Percentiles rank a stretch among this genome's conserved stretches.
Conservation (phyloP, 1,284 basidiomycete species). For the Athelia psychrophila region DNA sequence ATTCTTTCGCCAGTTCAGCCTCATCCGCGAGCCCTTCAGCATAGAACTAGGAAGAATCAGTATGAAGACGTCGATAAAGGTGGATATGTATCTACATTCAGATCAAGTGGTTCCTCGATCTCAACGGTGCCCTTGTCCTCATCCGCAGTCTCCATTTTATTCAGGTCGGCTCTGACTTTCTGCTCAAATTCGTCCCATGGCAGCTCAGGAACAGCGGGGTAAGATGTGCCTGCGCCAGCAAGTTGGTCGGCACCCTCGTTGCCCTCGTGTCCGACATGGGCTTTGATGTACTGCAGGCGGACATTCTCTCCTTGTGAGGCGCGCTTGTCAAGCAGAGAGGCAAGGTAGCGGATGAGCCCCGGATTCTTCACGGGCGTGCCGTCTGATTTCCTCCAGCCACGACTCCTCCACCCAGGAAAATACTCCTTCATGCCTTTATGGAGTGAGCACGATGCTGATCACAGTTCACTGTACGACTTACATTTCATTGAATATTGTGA, state of each 20-base stretch:
- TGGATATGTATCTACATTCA: neutral
- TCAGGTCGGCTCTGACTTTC: neutral
- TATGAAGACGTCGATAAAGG: neutral
- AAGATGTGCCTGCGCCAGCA: slow-evolving; percentile 53
- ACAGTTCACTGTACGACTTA: slow-evolving; percentile 23
- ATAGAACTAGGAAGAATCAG: neutral
- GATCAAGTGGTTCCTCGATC: neutral
- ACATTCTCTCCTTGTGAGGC: slow-evolving; percentile 48
- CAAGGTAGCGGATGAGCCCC: slow-evolving; percentile 60
- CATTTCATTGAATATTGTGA: slow-evolving; percentile 76
- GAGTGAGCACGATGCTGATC: slow-evolving; percentile 8
- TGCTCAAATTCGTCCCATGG: slow-evolving; percentile 47
- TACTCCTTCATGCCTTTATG: slow-evolving; percentile 58
- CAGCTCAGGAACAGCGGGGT: slow-evolving; percentile 40
- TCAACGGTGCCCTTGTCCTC: neutral
- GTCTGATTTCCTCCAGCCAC: slow-evolving; percentile 44
- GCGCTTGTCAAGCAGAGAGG: slow-evolving; percentile 50
- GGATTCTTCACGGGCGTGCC: slow-evolving; percentile 64
- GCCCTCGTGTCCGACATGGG: slow-evolving; percentile 67
- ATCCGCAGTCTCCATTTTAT: neutral
- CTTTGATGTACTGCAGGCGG: slow-evolving; percentile 63
- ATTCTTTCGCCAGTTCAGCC: neutral
- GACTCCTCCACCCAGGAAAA: slow-evolving; percentile 59
- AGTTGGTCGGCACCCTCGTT: slow-evolving; percentile 78
- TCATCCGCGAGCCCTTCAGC: neutral